Evolutionary conservation across 2,329 filamentous ascomycete species (phyloP).

Genomic region (Macrophomina phaseolina): DNA sequence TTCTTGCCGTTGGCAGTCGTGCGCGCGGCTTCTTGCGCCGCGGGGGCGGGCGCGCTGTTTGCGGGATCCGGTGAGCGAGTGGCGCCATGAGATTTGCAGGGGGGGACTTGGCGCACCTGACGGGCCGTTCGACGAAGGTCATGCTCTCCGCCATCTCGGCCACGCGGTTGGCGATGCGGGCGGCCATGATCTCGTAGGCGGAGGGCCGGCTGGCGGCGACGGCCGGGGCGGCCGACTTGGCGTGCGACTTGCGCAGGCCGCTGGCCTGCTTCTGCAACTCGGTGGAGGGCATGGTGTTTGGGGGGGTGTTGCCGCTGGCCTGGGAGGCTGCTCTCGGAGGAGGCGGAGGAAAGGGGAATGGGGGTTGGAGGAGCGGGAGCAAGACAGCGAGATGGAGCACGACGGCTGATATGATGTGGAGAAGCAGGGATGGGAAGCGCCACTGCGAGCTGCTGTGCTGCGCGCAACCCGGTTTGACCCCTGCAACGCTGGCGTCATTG

Average conservation of each 20-base stretch:
- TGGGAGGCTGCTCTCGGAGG: constrained; percentile 15
- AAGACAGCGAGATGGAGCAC: not conserved
- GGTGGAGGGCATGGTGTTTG: constrained; percentile 38
- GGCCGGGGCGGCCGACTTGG: constrained; percentile 22
- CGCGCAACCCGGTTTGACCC: constrained; percentile 25
- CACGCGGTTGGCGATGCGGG: constrained; percentile 56
- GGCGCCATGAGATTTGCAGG: too few species aligned
- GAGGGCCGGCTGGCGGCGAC: constrained; percentile 37
- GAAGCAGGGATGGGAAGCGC: constrained; percentile 2
- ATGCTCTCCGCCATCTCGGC: constrained; percentile 61
- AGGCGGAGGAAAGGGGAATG: not conserved
- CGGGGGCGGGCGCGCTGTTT: constrained; percentile 30
- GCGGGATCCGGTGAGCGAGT: too few species aligned
- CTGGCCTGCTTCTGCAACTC: constrained; percentile 38
- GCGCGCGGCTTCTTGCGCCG: constrained; percentile 28
- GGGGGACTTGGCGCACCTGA: not conserved
- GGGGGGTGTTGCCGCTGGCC: constrained; percentile 39
- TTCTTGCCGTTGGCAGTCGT: constrained; percentile 43
- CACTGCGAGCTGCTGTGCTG: not conserved
- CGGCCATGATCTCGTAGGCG: constrained; percentile 58
- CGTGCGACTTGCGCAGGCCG: constrained; percentile 29
- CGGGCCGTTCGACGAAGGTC: constrained; percentile 54
- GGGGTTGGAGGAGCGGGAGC: not conserved
- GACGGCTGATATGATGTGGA: constrained; percentile 6
- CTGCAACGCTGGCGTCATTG: constrained; percentile 23